These are phyloP conservation scores for Colletotrichum filicis DNA, from an alignment of 2,329 filamentous ascomycete species.

Conservation along the genomic window DNA sequence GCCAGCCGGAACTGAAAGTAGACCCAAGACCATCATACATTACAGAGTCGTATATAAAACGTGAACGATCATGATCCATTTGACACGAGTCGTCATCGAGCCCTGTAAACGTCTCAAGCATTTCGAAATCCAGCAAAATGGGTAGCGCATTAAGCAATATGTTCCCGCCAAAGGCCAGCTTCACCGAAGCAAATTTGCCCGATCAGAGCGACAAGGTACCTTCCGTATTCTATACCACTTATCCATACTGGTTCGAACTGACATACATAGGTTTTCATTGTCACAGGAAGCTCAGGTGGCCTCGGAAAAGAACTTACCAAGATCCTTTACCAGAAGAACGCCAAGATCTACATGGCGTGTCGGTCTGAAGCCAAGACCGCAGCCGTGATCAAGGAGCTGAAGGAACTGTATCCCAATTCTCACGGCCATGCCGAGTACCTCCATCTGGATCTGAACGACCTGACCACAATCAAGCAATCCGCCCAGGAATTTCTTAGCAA, in stretches of 20 bases:
- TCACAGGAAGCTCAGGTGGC: constrained; percentile 48
- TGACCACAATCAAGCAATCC: constrained; percentile 39
- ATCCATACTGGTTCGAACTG: neutral
- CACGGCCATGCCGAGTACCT: constrained; percentile 49
- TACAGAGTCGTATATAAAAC: neutral
- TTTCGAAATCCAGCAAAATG: neutral
- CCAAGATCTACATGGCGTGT: constrained; percentile 60
- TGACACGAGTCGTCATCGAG: neutral
- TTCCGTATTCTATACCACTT: too few species aligned
- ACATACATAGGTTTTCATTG: constrained; percentile 44
- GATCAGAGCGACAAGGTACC: constrained; percentile 17
- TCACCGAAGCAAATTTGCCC: constrained; percentile 9
- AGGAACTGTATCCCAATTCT: constrained; percentile 39
- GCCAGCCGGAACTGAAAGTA: neutral
- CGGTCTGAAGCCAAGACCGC: constrained; percentile 40
- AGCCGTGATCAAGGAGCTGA: constrained; percentile 19
- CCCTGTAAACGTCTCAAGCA: neutral
- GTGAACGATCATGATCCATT: neutral
- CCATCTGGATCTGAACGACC: constrained; percentile 47
- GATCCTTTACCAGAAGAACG: constrained; percentile 60
- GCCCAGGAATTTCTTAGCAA: constrained; percentile 38
- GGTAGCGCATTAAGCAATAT: neutral
- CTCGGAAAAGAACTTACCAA: constrained; percentile 58
- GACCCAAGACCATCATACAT: neutral
- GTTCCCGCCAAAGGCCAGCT: neutral